Conservation (phyloP, 345 rosid genomes). For the Angophora floribunda region DNA sequence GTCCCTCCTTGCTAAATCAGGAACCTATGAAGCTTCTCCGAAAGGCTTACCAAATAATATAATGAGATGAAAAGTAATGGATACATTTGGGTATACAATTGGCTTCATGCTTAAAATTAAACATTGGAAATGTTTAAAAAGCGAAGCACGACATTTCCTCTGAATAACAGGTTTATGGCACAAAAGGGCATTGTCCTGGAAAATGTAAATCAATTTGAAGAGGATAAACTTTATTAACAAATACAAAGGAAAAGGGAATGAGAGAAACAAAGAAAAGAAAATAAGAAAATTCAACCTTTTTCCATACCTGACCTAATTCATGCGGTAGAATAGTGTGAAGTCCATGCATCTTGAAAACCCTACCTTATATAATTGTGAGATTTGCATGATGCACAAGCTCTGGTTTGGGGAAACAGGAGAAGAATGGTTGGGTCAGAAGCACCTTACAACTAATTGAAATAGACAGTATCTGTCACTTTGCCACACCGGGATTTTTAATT, state of each 20-base stretch:
- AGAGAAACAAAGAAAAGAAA: not conserved
- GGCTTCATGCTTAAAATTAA: not conserved
- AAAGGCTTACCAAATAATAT: not conserved
- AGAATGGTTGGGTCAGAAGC: not conserved
- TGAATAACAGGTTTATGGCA: not conserved
- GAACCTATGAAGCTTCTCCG: not conserved
- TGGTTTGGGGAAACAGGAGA: not conserved
- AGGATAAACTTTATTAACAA: not conserved
- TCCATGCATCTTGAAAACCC: not conserved
- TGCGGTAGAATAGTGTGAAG: not conserved
- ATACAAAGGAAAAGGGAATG: not conserved
- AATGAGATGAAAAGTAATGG: not conserved
- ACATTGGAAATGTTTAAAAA: not conserved
- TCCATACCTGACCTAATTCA: not conserved
- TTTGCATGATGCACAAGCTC: not conserved
- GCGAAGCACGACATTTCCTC: not conserved
- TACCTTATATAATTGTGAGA: not conserved
- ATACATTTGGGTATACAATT: not conserved
- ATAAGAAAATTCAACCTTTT: not conserved
- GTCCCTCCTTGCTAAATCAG: not conserved
- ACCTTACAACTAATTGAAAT: not conserved
- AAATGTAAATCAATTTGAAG: not conserved
- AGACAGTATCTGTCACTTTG: not conserved
- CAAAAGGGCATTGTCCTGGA: not conserved
- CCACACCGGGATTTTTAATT: not conserved